Conservation (phyloP, 176 grass and related monocot species). For the Rhynchospora tenuis region DNA sequence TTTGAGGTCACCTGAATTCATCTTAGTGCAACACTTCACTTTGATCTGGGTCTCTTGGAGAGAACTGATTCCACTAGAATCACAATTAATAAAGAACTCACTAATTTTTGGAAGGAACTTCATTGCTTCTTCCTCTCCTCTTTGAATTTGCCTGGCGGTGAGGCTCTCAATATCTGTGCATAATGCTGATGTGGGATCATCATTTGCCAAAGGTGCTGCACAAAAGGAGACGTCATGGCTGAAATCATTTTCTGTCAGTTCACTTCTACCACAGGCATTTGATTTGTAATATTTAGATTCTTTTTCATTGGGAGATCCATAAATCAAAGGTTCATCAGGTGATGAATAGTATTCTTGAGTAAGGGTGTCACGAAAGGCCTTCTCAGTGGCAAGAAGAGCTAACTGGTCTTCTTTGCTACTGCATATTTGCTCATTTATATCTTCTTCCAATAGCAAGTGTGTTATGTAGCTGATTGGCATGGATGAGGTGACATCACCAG, state of each 20-base stretch:
- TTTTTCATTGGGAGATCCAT: neutral
- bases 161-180: neutral
- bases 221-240: neutral
- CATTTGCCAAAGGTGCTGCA: neutral
- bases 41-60: too few relatives aligned
- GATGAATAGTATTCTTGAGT: constrained; percentile 19
- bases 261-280: neutral
- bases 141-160: constrained; percentile 27
- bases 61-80: neutral
- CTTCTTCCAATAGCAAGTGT: constrained; percentile 32
- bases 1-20: too few relatives aligned
- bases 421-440: constrained; percentile 18
- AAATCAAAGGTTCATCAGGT: neutral
- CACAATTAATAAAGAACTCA: constrained; percentile 32
- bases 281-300: neutral
- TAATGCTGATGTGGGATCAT: neutral
- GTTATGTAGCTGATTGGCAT: constrained; percentile 24
- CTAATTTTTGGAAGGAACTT: constrained; percentile 33
- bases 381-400: constrained; percentile 28
- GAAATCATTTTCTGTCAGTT: neutral
- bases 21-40: too few relatives aligned
- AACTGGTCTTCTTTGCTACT: constrained; percentile 15
- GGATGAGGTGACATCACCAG: constrained; percentile 2
- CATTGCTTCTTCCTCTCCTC: constrained; percentile 24
- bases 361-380: constrained; percentile 35